Conservation (phyloP, 352 stramenopile species). For the Globisporangium echinulatum region DNA sequence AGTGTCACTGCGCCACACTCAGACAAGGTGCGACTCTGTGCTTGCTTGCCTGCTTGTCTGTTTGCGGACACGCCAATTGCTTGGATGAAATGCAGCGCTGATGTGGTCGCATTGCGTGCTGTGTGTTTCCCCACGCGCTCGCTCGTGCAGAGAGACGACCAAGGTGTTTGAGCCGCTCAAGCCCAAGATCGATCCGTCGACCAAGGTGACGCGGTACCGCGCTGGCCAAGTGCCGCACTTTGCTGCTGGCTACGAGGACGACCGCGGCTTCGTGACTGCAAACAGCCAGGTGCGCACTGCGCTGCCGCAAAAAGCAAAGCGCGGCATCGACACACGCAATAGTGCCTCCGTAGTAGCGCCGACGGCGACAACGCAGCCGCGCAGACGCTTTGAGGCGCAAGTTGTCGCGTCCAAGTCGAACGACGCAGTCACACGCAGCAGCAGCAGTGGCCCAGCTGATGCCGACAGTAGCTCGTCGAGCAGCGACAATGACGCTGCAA, state of each 20-base stretch:
- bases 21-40: slow-evolving; percentile 31
- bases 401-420: slow-evolving; percentile 22
- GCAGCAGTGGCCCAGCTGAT: slow-evolving; percentile 2
- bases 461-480: slow-evolving; percentile 18
- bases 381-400: slow-evolving; percentile 56
- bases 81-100: background rate
- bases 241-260: slow-evolving; percentile 65
- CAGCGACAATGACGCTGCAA: slow-evolving; percentile 28
- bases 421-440: background rate
- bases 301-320: slow-evolving; percentile 10
- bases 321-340: background rate
- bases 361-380: slow-evolving; percentile 7
- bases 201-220: slow-evolving; percentile 78
- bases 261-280: slow-evolving; percentile 70
- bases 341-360: slow-evolving; percentile 4
- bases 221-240: slow-evolving; percentile 78
- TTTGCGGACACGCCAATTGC: background rate
- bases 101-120: background rate
- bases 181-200: slow-evolving; percentile 74
- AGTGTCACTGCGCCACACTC: slow-evolving; percentile 73
- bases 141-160: slow-evolving; percentile 41
- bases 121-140: background rate
- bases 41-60: slow-evolving; percentile 2
- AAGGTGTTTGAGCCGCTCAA: slow-evolving; percentile 72
- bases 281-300: slow-evolving; percentile 51